phyloP scores from a whole-genome alignment of 179 eudicot genomes.

The Heliamphora pulchella region DNA sequence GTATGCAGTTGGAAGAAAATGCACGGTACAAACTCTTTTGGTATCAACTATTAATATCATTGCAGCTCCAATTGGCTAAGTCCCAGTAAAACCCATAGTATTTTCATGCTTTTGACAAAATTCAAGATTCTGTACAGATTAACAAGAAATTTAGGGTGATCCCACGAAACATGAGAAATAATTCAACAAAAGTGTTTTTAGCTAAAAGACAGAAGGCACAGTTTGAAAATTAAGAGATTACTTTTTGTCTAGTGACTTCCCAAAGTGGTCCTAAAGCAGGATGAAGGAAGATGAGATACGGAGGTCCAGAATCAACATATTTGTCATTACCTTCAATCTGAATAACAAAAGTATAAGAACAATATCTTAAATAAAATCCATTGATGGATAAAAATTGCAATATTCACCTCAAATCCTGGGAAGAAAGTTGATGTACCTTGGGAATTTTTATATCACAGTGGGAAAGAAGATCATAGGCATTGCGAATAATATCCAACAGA shows the following conservation, averaged over 20 bases:
- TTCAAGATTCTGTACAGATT: background rate
- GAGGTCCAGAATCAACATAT: slow-evolving; percentile 78
- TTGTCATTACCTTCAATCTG: slow-evolving; percentile 73
- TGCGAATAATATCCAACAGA: slow-evolving; percentile 71
- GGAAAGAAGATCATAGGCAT: slow-evolving; percentile 88
- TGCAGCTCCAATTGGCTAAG: background rate
- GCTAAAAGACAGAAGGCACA: background rate
- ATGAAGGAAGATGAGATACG: slow-evolving; percentile 81
- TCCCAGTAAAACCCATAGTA: background rate
- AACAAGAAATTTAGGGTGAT: background rate
- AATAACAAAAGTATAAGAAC: slow-evolving; percentile 12
- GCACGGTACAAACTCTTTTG: background rate
- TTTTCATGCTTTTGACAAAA: background rate
- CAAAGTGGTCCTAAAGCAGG: slow-evolving; percentile 97
- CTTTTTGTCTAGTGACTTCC: slow-evolving; percentile 93
- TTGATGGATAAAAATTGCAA: background rate
- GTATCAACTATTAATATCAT: background rate
- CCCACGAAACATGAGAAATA: background rate
- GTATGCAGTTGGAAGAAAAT: background rate
- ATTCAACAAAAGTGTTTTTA: background rate
- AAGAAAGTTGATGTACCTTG: slow-evolving; percentile 36
- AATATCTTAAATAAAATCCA: slow-evolving; percentile 5
- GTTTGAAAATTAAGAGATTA: slow-evolving; percentile 20
- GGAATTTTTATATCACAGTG: slow-evolving; percentile 61
- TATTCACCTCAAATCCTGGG: slow-evolving; percentile 1